Evolutionary conservation across 179 eudicot genomes (phyloP), one percentile per base, ranked within the genome.

Genomic region (Amaranthus tricolor): DNA sequence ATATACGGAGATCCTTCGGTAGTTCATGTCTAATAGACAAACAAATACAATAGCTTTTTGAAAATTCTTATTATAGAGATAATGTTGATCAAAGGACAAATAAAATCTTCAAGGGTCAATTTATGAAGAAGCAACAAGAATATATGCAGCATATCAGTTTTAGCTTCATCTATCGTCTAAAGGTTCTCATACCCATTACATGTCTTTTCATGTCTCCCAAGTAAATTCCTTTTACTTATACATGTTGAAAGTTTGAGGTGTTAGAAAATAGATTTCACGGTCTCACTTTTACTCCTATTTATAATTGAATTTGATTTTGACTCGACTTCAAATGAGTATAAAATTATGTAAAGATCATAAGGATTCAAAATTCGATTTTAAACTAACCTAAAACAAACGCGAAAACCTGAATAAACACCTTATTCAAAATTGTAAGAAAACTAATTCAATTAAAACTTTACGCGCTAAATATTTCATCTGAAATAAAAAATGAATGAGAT

Each of bases 71-170:
- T 31, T 2, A 31, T 2, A 31, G 2, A 65, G 16, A 44, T 9
- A 6, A 59, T 59, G 62, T 5, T 64, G 12, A 16, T 45, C 50
- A 45, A 65, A 40, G 68, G 51, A 45, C 52, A 45, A 16, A 65
- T 43, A 45, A 44, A 65, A 65, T 66, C 16, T n/a, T 67, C 31
- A 8, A 50, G 55, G 67, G 67, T 49, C 71, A 68, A 50, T 49
- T 40, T 64, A 45, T 31, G 7, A 43, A 43, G 49, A 13, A 43
- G 49, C n/a, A 68, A 52, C 7, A 70, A 40, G 49, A 31, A 70
- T 51, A 70, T 54, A 70, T 70, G 73, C 40, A 13, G 19, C 15
- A 69, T 43, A 19, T 52, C 20, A 11, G 2, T 70, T 68, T 20
- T 72, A 24, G 53, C 21, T 48, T 72, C 50, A 13, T 72, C 40